Percentiles rank a stretch among this genome's conserved stretches.
Conservation (phyloP, 2,329 filamentous ascomycete species). For the Aschersonia sp. region DNA sequence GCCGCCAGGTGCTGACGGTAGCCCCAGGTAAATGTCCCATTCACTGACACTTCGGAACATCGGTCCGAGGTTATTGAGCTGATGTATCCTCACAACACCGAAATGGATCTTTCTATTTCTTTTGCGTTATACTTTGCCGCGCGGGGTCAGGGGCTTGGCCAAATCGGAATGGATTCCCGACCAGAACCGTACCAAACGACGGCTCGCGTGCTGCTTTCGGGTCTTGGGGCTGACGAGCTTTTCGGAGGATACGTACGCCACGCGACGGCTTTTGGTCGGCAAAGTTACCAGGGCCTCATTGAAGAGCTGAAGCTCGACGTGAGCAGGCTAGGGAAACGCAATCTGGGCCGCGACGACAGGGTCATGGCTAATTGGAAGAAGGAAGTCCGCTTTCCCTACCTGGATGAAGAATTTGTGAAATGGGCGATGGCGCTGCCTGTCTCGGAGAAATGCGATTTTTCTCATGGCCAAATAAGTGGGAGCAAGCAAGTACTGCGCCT, state of each 20-base stretch:
- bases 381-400: slow-evolving; percentile 78
- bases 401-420: slow-evolving; percentile 74
- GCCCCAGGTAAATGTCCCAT: slow-evolving; percentile 61
- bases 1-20: background rate
- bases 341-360: slow-evolving; percentile 84
- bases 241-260: slow-evolving; percentile 91
- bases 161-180: slow-evolving; percentile 12
- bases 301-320: slow-evolving; percentile 80
- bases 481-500: slow-evolving; percentile 67
- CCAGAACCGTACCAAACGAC: slow-evolving; percentile 43
- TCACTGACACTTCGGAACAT: slow-evolving; percentile 55
- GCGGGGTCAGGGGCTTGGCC: slow-evolving; percentile 46
- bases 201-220: slow-evolving; percentile 76
- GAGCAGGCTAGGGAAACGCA: slow-evolving; percentile 75
- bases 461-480: slow-evolving; percentile 21
- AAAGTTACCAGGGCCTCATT: slow-evolving; percentile 56
- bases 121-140: slow-evolving; percentile 91
- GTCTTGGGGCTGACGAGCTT: slow-evolving; percentile 87
- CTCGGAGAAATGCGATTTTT: slow-evolving; percentile 81
- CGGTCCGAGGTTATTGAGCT: slow-evolving; percentile 55
- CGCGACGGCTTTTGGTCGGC: slow-evolving; percentile 54
- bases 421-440: slow-evolving; percentile 65
- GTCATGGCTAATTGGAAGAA: slow-evolving; percentile 80
- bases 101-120: slow-evolving; percentile 96
- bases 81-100: slow-evolving; percentile 88